Percentiles rank a stretch among this genome's conserved stretches.
Evolutionary conservation across 805 yeast species (phyloP).

Genomic region (Candida suzukii): DNA sequence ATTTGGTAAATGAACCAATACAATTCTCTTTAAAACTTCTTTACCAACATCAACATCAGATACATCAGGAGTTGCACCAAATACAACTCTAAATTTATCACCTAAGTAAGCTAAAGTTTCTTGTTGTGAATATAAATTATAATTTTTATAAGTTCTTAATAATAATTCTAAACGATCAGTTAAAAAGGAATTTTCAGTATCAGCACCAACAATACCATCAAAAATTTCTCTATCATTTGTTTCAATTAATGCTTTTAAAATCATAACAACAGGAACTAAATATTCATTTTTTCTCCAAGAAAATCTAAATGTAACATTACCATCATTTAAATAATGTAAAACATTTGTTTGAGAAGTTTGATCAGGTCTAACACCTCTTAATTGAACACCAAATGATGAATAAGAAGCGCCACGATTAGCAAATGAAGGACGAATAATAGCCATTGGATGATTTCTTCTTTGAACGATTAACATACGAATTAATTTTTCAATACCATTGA

Average conservation of each 20-base stretch:
- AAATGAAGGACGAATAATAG: slow-evolving; percentile 90
- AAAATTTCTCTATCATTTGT: slow-evolving; percentile 93
- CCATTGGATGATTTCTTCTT: slow-evolving; percentile 97
- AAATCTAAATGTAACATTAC: slow-evolving; percentile 93
- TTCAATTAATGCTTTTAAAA: slow-evolving; percentile 82
- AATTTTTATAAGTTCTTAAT: slow-evolving; percentile 80
- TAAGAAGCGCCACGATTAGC: slow-evolving; percentile 90
- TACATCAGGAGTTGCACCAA: slow-evolving; percentile 82
- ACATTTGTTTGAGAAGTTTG: slow-evolving; percentile 97
- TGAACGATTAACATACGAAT: slow-evolving; percentile 97
- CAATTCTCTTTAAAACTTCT: slow-evolving; percentile 75
- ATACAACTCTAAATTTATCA: slow-evolving; percentile 90
- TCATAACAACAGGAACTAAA: slow-evolving; percentile 87
- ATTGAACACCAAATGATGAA: slow-evolving; percentile 86
- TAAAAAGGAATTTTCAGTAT: slow-evolving; percentile 79
- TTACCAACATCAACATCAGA: slow-evolving; percentile 88
- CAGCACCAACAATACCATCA: slow-evolving; percentile 92
- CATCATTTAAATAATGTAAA: slow-evolving; percentile 91
- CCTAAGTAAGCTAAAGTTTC: slow-evolving; percentile 94
- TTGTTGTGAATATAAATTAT: slow-evolving; percentile 68
- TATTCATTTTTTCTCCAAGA: slow-evolving; percentile 97
- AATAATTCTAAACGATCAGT: slow-evolving; percentile 96
- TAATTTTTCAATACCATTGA: slow-evolving; percentile 94
- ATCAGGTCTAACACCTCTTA: slow-evolving; percentile 91
- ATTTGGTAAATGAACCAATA: slow-evolving; percentile 76